Percentiles rank a stretch among this genome's conserved stretches.
Evolutionary conservation across 352 stramenopile species (phyloP).

Genomic region (Globisporangium polare): DNA sequence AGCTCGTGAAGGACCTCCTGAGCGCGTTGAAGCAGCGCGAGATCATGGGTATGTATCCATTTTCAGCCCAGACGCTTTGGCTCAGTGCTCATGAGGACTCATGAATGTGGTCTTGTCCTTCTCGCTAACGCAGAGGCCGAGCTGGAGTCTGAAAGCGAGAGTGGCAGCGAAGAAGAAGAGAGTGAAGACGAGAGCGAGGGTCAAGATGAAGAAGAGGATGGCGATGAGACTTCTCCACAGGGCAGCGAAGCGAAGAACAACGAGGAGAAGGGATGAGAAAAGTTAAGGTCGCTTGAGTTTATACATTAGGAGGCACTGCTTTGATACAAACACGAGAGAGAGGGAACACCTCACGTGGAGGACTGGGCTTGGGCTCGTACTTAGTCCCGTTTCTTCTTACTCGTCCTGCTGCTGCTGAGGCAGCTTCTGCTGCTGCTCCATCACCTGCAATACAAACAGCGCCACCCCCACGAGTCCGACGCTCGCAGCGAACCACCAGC

Average conservation of each 20-base stretch:
- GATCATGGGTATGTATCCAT: slow-evolving; percentile 28
- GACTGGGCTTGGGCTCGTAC: too few relatives aligned
- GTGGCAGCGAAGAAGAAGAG: slow-evolving; percentile 42
- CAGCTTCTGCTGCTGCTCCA: slow-evolving; percentile 11
- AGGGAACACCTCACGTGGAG: too few relatives aligned
- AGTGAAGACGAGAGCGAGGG: slow-evolving; percentile 21
- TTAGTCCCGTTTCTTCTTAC: background rate
- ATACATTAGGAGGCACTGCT: background rate
- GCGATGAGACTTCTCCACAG: slow-evolving; percentile 24
- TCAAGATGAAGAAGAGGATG: slow-evolving; percentile 18
- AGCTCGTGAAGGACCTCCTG: slow-evolving; percentile 61
- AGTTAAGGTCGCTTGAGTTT: background rate
- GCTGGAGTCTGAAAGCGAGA: slow-evolving; percentile 38
- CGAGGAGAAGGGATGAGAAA: slow-evolving; percentile 8
- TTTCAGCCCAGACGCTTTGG: background rate
- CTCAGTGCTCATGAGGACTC: background rate
- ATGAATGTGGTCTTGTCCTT: background rate
- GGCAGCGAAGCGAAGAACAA: slow-evolving; percentile 16
- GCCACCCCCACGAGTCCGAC: slow-evolving; percentile 12
- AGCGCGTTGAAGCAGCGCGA: slow-evolving; percentile 57
- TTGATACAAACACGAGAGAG: slow-evolving; percentile 1
- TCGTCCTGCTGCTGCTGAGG: slow-evolving; percentile 4
- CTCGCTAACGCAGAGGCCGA: slow-evolving; percentile 22
- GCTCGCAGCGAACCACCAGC: slow-evolving; percentile 17
- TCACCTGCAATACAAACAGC: slow-evolving; percentile 11